Conservation (phyloP, 371 early-diverging fungal genomes). For the Mucor ambiguus region DNA sequence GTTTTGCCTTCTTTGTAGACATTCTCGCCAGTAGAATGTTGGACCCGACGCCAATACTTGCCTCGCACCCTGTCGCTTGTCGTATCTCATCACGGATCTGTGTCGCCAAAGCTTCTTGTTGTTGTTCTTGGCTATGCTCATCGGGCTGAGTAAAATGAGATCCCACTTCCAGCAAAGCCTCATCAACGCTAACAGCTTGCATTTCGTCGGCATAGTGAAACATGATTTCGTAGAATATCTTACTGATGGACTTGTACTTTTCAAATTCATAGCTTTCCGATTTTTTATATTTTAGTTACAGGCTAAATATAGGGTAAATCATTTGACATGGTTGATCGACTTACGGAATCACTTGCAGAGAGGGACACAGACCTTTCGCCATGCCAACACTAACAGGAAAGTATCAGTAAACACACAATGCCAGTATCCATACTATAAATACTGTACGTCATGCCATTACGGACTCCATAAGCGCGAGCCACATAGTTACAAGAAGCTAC, state of each 20-base stretch:
- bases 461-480: slow-evolving; percentile 71
- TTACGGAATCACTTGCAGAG: slow-evolving; percentile 62
- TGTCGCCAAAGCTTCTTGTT: slow-evolving; percentile 35
- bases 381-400: slow-evolving; percentile 31
- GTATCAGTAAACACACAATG: background rate
- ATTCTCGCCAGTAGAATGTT: slow-evolving; percentile 78
- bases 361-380: slow-evolving; percentile 68
- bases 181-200: slow-evolving; percentile 82
- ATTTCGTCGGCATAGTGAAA: slow-evolving; percentile 66
- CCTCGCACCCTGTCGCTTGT: slow-evolving; percentile 64
- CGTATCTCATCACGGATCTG: slow-evolving; percentile 45
- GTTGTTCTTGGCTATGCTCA: slow-evolving; percentile 13
- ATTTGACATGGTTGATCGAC: background rate
- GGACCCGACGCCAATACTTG: slow-evolving; percentile 76
- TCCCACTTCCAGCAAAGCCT: slow-evolving; percentile 78
- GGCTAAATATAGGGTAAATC: too few species aligned
- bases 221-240: slow-evolving; percentile 71
- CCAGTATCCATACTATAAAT: background rate
- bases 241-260: slow-evolving; percentile 70
- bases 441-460: slow-evolving; percentile 73
- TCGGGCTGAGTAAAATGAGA: slow-evolving; percentile 41
- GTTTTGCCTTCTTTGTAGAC: slow-evolving; percentile 84
- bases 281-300: too few species aligned
- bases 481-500: slow-evolving; percentile 81
- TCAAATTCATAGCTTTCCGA: slow-evolving; percentile 83